Percentiles rank a stretch among this genome's conserved stretches.
phyloP scores from a whole-genome alignment of 352 stramenopile genomes.

The Phytophthora litchii region DNA sequence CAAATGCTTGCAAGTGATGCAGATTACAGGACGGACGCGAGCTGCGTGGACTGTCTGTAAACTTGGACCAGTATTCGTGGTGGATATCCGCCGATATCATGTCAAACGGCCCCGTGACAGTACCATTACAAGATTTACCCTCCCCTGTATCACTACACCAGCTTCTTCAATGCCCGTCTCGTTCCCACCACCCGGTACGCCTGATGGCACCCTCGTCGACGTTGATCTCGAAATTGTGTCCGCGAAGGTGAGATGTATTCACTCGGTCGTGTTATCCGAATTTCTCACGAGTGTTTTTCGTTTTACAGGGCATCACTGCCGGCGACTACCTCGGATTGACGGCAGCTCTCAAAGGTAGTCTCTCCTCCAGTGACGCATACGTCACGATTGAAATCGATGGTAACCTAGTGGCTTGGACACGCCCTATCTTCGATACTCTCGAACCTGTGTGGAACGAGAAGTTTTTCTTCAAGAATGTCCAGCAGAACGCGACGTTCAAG shows the following conservation, averaged over 20 bases:
- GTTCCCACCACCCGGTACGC: conserved; percentile 4
- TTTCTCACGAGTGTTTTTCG: neutral
- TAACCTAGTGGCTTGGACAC: conserved; percentile 32
- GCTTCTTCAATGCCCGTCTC: conserved; percentile 4
- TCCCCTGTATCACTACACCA: neutral
- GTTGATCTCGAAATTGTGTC: conserved; percentile 43
- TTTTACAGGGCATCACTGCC: conserved; percentile 25
- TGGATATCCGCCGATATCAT: neutral
- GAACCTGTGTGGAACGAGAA: conserved; percentile 42
- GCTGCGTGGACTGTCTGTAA: conserved; percentile 16
- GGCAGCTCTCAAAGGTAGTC: conserved; percentile 19
- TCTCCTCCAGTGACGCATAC: conserved; percentile 43
- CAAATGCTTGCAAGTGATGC: neutral
- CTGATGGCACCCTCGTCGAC: conserved; percentile 22
- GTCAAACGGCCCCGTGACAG: neutral
- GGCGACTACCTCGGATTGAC: conserved; percentile 33
- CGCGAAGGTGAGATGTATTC: conserved; percentile 19
- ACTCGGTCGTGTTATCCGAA: no score
- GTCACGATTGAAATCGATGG: conserved; percentile 34
- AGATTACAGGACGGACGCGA: conserved; percentile 13
- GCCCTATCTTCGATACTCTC: conserved; percentile 36
- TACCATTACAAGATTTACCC: conserved; percentile 10
- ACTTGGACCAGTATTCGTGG: conserved; percentile 14
- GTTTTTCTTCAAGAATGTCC: conserved; percentile 40
- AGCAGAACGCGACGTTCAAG: conserved; percentile 31